Evolutionary conservation across 768 basidiomycete genomes (phyloP).

Genomic region (Russula brevipes): DNA sequence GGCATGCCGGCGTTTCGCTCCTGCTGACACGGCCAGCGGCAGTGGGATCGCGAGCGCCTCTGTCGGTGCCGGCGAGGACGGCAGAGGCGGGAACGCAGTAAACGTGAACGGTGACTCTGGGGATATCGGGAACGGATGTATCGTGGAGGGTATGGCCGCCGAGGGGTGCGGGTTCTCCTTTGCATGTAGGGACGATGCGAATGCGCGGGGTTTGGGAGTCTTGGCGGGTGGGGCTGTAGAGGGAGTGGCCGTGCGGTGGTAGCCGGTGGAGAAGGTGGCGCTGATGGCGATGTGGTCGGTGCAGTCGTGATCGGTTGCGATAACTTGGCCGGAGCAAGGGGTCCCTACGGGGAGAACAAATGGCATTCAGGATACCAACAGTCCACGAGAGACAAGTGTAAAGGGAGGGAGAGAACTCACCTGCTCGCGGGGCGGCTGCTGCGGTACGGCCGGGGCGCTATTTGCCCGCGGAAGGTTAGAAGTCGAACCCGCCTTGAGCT

Average conservation of each 20-base stretch:
- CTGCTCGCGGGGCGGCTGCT: constrained; percentile 18
- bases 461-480: constrained; percentile 24
- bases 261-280: constrained; percentile 31
- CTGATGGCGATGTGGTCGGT: constrained; percentile 21
- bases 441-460: constrained; percentile 25
- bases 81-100: constrained; percentile 26
- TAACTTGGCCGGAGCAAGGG: constrained; percentile 33
- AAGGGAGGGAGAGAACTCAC: constrained; percentile 26
- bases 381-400: background rate
- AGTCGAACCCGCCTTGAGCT: constrained; percentile 27
- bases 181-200: constrained; percentile 13
- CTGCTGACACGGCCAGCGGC: constrained; percentile 38
- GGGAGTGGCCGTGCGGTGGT: constrained; percentile 20
- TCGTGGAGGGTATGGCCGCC: constrained; percentile 3
- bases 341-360: constrained; percentile 32
- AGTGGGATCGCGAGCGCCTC: constrained; percentile 25
- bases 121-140: constrained; percentile 20
- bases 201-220: constrained; percentile 23
- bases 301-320: constrained; percentile 24
- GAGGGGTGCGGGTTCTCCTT: constrained; percentile 17
- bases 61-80: constrained; percentile 27
- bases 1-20: constrained; percentile 70
- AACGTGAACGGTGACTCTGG: constrained; percentile 29
- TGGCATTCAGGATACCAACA: background rate
- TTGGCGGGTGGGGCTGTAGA: constrained; percentile 21